Evolutionary conservation across 768 basidiomycete genomes (phyloP).

Genomic region (Naganishia antarctica): DNA sequence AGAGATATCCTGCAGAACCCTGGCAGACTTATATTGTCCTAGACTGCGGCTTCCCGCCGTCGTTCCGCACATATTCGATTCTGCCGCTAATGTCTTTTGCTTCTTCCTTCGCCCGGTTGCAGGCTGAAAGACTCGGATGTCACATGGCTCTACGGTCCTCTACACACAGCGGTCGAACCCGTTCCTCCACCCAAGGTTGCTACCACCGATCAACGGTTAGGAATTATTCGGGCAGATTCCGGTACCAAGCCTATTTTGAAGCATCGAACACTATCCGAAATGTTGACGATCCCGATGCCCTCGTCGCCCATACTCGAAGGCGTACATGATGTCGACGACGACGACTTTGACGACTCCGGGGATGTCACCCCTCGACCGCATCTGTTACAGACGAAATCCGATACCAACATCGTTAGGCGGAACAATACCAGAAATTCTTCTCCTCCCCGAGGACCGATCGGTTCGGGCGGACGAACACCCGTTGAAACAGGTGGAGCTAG

Average conservation of each 20-base stretch:
- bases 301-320: slow-evolving; percentile 60
- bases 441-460: slow-evolving; percentile 60
- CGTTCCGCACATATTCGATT: no score
- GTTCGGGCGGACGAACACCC: slow-evolving; percentile 36
- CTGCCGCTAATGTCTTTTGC: not conserved
- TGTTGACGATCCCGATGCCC: slow-evolving; percentile 71
- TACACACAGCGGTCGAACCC: slow-evolving; percentile 89
- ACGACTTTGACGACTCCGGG: slow-evolving; percentile 50
- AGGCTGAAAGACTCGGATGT: slow-evolving; percentile 99
- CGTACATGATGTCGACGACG: slow-evolving; percentile 31
- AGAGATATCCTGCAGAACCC: no score
- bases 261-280: slow-evolving; percentile 83
- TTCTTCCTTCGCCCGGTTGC: slow-evolving; percentile 23
- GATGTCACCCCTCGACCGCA: slow-evolving; percentile 54
- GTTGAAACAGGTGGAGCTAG: slow-evolving; percentile 13
- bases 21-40: no score
- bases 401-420: slow-evolving; percentile 65
- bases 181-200: slow-evolving; percentile 62
- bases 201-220: slow-evolving; percentile 56
- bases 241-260: slow-evolving; percentile 82
- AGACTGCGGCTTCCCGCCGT: no score
- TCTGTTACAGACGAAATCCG: slow-evolving; percentile 78
- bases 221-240: slow-evolving; percentile 50
- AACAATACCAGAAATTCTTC: slow-evolving; percentile 58
- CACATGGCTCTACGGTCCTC: slow-evolving; percentile 95